Evolutionary conservation across 2,329 filamentous ascomycete genomes (phyloP), one percentile per base, ranked within the genome.

Genomic region (Aspergillus fructus): DNA sequence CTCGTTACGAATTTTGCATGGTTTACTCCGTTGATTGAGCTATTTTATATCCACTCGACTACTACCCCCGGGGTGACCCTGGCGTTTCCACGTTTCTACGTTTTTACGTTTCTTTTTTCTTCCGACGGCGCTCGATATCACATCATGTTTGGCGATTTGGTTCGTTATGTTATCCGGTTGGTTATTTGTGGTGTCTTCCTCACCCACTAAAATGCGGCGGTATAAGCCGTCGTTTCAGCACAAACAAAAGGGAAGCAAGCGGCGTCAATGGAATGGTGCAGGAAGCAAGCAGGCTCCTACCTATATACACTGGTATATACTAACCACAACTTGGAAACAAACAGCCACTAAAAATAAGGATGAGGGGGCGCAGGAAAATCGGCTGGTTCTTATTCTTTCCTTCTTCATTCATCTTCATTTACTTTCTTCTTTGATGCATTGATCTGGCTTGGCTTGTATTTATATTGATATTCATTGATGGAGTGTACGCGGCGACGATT

Each of bases 121-220:
- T 30, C 27, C 27, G 9, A 30, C 27, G 11, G 27, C 27, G 27
- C 27, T 30, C 27, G 27, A 51, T 54, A 53, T 47, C 42, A 59
- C 66, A 59, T 60, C 50, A 65, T 65, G 59, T 48, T 56, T 50
- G 39, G 50, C 54, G 43, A 48, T 50, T 19, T 33, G 27, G 15
- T 37, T 19, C 30, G 12, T 24, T 15, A 7, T 17, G 30, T 49
- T n/a, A 39, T 49, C 19, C 19, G 43, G 52, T 49, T 41, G 52
- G 52, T 48, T 48, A 47, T 54, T 45, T 49, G 33, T 34, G 34
- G 37, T 48, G 43, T n/a, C 17, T 53, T 39, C 27, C 33, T 40
- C 30, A 7, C 17, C 30, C 41, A 53, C 27, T 21, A 46, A 43
- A 53, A 46, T 45, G 33, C 34, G 37, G 13, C 34, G 34, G 6